Evolutionary conservation across 1,284 basidiomycete genomes (phyloP), one percentile per base, ranked within the genome.

Genomic region (Grifola frondosa): DNA sequence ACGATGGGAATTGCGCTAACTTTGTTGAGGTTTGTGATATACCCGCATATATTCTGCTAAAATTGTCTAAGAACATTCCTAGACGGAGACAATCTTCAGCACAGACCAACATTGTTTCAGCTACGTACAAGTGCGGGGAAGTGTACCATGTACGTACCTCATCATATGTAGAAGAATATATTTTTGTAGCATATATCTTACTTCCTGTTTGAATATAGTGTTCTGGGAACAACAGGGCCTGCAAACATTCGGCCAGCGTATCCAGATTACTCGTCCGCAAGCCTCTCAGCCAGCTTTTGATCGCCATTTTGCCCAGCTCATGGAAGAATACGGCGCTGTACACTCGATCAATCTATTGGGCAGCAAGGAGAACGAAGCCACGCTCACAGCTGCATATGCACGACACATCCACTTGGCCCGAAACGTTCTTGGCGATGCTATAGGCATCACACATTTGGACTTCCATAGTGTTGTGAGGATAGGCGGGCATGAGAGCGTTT

Each of bases 141-240:
- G 90, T 53, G 91, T 97, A 31, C 94, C 94, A 44, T 73, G 91
- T 92, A 71, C 63, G 88, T 77, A 49, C 48, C 50, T 39, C 37
- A 42, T 35, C 36, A 49, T 45, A 33, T 47, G n/a, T n/a, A n/a
- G n/a, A n/a, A n/a, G n/a, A 26, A 44, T 45, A 41, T 53, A 37
- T 36, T 25, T 25, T 36, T 46, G 33, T 42, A 53, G n/a, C 40
- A 43, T 48, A 10, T 19, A 23, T 22, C 11, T 28, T 16, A n/a
- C 35, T 29, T 51, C 42, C 56, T 28, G 29, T 13, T 8, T 26
- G 16, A 11, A 11, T 16, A 8, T 60, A 91, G 87, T 98, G 46
- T 99, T 98, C 62, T 99, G 96, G 96, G 94, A 98, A 63, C 96
- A 99, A 63, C 93, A 96, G 65, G 92, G 91, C 20, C 63, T 92